phyloP scores from a whole-genome alignment of 2,329 filamentous ascomycete species.

The Parastagonospora nodorum region DNA sequence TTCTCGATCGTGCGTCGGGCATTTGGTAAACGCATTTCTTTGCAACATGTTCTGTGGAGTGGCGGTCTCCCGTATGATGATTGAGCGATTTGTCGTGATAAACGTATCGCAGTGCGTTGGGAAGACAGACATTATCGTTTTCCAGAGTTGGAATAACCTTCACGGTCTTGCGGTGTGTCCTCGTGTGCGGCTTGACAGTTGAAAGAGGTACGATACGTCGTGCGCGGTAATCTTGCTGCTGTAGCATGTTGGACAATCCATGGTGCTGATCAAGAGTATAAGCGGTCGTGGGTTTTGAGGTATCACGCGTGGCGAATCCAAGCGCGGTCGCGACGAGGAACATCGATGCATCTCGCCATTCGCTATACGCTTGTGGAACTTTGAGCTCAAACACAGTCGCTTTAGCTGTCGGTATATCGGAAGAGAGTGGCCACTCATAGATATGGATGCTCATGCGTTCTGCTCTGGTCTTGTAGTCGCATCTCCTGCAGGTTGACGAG shows the following conservation, averaged over 20 bases:
- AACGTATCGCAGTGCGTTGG: slow-evolving; percentile 52
- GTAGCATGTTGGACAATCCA: slow-evolving; percentile 7
- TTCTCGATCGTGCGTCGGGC: slow-evolving; percentile 27
- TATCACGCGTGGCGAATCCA: not conserved
- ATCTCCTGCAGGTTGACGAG: slow-evolving; percentile 31
- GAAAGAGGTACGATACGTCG: slow-evolving; percentile 45
- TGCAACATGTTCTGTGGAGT: slow-evolving; percentile 18
- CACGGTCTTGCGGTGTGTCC: slow-evolving; percentile 42
- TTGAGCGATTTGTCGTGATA: slow-evolving; percentile 29
- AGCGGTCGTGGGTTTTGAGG: not conserved
- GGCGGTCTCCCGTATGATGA: slow-evolving; percentile 19
- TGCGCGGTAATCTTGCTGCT: not conserved
- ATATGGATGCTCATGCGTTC: slow-evolving; percentile 51
- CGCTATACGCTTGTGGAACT: slow-evolving; percentile 47
- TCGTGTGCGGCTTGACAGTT: slow-evolving; percentile 41
- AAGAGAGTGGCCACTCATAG: slow-evolving; percentile 63
- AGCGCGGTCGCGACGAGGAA: slow-evolving; percentile 52
- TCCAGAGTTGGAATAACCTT: slow-evolving; percentile 27
- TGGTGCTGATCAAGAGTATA: slow-evolving; percentile 21
- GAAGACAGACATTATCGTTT: slow-evolving; percentile 50
- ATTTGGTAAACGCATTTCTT: slow-evolving; percentile 51
- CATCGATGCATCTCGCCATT: slow-evolving; percentile 57
- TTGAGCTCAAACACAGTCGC: slow-evolving; percentile 60
- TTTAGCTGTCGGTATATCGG: slow-evolving; percentile 37
- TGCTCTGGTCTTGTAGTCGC: slow-evolving; percentile 40